Base-by-base conservation (phyloP, 345 rosid genomes). In the Citrus reticulata region DNA sequence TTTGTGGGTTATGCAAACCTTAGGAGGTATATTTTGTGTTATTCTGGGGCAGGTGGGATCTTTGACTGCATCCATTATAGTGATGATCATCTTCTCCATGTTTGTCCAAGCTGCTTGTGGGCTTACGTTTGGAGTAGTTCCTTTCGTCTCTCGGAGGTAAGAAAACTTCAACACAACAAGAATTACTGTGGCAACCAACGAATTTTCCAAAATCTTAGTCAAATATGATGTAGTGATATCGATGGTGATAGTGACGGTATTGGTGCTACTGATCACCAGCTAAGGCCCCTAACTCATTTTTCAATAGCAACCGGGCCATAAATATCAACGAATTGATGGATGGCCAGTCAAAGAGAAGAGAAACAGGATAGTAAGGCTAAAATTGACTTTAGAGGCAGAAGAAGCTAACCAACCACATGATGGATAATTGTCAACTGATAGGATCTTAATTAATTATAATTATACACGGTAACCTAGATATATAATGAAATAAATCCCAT, bases 91-190 rank as follows among this genome's bases (percentile, higher is more conserved):
- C 29, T 95, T 95, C 87, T 93, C 98, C 9, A 75, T 95, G 9
- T 89, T 93, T 72, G 90, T 89, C 81, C 98, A 95, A 88, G 98
- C 98, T 29, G 90, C 97, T 0, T 95, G 95, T 37, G 98, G 97
- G 1, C 89, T 92, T 70, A 95, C 98, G 3, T 95, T 93, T 79
- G 98, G 98, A 0, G 93, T 95, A 2, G 98, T 92, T 80, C 98
- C 98, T 37, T 93, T 95, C 42, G 93, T 95, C 79, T 95, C 98
- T 7, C 69, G 93, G 42, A 93, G 95, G 97, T 91, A 83, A 77
- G 7, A 34, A 30, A 54, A 17, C 16, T 54, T 54, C 22, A 54
- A 17, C 58, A 7, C 58, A 17, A 19, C 6, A 17, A 17, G 22
- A 17, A 17, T 17, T 17, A 54, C 58, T 4, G 22, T 17, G 5